phyloP scores from a whole-genome alignment of 331 rosid genomes.

The Acacia pycnantha region DNA sequence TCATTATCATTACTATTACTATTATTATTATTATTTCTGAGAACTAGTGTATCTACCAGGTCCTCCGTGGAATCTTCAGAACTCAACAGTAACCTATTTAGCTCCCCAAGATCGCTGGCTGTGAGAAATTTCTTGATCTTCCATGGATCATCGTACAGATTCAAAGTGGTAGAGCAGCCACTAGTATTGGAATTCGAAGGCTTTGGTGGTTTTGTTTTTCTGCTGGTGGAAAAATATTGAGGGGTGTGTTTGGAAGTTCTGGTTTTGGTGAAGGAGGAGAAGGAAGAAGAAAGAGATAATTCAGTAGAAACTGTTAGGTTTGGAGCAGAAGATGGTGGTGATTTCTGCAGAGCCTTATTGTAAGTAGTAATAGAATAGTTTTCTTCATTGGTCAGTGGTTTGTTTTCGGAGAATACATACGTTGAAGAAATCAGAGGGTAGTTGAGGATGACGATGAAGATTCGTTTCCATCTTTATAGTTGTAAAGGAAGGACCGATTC shows the following conservation, averaged over 20 bases:
- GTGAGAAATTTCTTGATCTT: conserved; percentile 38
- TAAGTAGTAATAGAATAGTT: background rate
- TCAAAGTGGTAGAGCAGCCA: background rate
- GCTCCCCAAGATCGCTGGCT: conserved; percentile 28
- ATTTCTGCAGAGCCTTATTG: background rate
- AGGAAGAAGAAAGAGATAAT: background rate
- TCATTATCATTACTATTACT: background rate
- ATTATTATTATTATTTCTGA: background rate
- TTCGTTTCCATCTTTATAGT: background rate
- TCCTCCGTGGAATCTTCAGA: background rate
- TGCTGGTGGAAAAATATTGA: background rate
- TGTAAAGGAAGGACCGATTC: background rate
- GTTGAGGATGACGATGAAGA: background rate
- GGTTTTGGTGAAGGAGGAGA: background rate
- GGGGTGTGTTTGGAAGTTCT: background rate
- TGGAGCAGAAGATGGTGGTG: background rate
- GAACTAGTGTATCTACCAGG: conserved; percentile 1
- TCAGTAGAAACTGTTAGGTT: background rate
- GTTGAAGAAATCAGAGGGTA: background rate
- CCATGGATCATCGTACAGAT: conserved; percentile 34
- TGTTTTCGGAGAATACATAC: too few species aligned
- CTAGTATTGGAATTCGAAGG: background rate
- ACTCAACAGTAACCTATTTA: conserved; percentile 24
- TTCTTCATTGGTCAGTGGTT: background rate
- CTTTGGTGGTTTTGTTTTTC: background rate